A percentile compares a stretch with the other conserved stretches of the same genome.
phyloP scores from a whole-genome alignment of 352 stramenopile species.

The Pythium apleroticum region DNA sequence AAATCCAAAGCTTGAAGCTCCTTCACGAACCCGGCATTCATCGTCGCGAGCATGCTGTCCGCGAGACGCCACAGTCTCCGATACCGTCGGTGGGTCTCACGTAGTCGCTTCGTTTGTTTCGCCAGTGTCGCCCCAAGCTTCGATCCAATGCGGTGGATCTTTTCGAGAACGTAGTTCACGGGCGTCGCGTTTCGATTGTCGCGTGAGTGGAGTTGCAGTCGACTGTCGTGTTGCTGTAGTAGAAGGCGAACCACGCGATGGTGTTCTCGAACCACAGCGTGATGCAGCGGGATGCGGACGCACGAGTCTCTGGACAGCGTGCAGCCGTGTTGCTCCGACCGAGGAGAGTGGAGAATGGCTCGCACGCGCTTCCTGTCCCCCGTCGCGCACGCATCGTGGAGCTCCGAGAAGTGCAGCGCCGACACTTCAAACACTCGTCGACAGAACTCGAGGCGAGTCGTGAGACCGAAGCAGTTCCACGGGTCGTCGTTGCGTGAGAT shows the following conservation, averaged over 20 bases:
- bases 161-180: conserved; percentile 50
- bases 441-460: conserved; percentile 18
- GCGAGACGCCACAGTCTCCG: conserved; percentile 37
- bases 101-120: conserved; percentile 16
- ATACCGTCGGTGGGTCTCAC: conserved; percentile 27
- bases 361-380: conserved; percentile 26
- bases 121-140: neutral
- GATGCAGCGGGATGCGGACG: conserved; percentile 52
- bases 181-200: conserved; percentile 44
- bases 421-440: conserved; percentile 38
- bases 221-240: conserved; percentile 35
- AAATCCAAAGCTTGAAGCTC: conserved; percentile 30
- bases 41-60: conserved; percentile 33
- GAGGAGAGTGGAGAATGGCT: conserved; percentile 21
- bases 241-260: conserved; percentile 34
- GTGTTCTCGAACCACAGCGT: conserved; percentile 46
- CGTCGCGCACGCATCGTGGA: conserved; percentile 36
- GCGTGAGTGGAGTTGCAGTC: conserved; percentile 36
- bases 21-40: neutral
- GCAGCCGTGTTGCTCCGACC: conserved; percentile 11
- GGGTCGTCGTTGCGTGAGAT: conserved; percentile 21
- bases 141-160: conserved; percentile 34
- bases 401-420: conserved; percentile 29
- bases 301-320: conserved; percentile 35
- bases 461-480: conserved; percentile 43